Evolutionary conservation across 805 yeast genomes (phyloP), one percentile per base, ranked within the genome.

Genomic region (Metschnikowia reukaufii): DNA sequence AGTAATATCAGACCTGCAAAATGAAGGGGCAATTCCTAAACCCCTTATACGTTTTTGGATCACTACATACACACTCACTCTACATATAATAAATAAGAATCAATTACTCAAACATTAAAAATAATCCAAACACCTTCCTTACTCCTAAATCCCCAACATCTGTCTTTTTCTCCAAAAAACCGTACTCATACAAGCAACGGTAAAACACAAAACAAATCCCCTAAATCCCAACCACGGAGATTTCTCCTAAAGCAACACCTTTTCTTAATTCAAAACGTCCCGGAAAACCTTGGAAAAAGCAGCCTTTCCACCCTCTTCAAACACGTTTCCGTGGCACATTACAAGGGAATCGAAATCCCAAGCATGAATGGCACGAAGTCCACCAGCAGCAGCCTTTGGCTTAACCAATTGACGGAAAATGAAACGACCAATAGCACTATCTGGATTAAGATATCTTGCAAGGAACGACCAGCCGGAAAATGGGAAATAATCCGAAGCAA

Each of bases 391-490:
- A 13, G 30, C 13, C 12, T 38, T 31, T 15, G 45, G 33, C 8
- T 57, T 59, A 7, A 67, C 45, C 39, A 50, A 58, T 36, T 59
- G 65, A 10, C 60, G 49, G 32, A 75, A 30, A 39, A 56, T 17
- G 20, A 39, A 56, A 10, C 60, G 52, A 1, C 79, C 79, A 20
- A 73, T 50, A 35, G 45, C 52, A 33, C 73, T 64, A 44, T 69
- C 62, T 2, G 81, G 73, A 41, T 76, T 73, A 50, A 75, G 35
- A 48, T 60, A 66, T 41, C 76, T 59, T 1, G 76, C 70, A 4
- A 71, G 2, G 47, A 54, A 75, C 10, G 74, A 67, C 57, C 67
- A 52, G 2, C 84, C 84, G 2, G 57, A 43, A 47, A 73, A 77
- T 19, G 83, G 80, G 39, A 66, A 63, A 39, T 55, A 62, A 6